Base-by-base conservation (phyloP, 495 filamentous ascomycete species). In the Podospora australis region DNA sequence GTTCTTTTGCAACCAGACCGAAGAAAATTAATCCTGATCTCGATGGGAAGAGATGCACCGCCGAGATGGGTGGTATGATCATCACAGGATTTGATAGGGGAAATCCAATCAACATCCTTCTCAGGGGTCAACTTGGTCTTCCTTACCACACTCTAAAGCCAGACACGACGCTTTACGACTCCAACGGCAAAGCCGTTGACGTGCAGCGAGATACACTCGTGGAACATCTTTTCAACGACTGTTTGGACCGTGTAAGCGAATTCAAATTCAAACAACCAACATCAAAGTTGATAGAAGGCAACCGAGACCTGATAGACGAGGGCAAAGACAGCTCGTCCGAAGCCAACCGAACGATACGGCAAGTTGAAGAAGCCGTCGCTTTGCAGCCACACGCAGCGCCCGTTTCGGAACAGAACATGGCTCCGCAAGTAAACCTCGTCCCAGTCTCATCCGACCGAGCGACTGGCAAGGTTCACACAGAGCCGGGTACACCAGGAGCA, bases 51-150 rank as follows among this genome's bases (percentile, higher is more conserved):
- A 68, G 79, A n/a, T 86, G 82, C 49, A 96, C 90, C 13, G 92
- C 87, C 39, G 92, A 99, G 60, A 87, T 96, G 78, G 92, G 92
- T 29, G 92, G 94, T 14, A 92, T 96, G 68, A 96, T 99, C 41
- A 87, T 99, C 53, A 95, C 92, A 23, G 92, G 92, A 2, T 99
- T 96, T 58, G 88, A 96, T 48, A 81, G 86, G 60, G 92, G 92
- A 1, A 99, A 99, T 62, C 92, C 92, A 13, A 65, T 99, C 52
- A 89, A 92, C 60, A 80, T 86, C 48, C 79, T 99, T 44, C 82
- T 97, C 55, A 82, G 92, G 46, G 89, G 88, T 19, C 92, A 99
- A 65, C 74, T 99, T 41, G 90, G 84, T 14, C 77, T 99, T 23
- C 82, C 80, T 20, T 95, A 95, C 63, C 88, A 96, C 59, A 65